Evolutionary conservation across 345 rosid genomes (phyloP), one percentile per base, ranked within the genome.

Genomic region (sweet orange (Citrus sinensis)): DNA sequence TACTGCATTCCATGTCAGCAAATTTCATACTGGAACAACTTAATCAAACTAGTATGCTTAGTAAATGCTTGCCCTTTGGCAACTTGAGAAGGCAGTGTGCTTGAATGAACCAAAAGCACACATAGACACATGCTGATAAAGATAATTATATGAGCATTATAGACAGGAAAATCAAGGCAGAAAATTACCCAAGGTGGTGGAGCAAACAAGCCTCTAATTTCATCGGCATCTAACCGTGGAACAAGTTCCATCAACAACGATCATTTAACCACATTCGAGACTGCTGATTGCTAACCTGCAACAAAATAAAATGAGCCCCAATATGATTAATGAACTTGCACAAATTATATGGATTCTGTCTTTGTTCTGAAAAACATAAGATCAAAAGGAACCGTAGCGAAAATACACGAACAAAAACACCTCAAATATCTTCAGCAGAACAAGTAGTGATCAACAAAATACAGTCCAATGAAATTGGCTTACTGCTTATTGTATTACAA

Each of bases 211-310:
- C 98, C 98, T 85, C 89, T 91, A 72, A 95, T 89, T 85, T 95
- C 98, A 34, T 90, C 85, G 0, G 90, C 96, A 86, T 93, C 88
- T 74, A 95, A 85, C 75, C 91, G 91, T 68, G 98, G 99, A 80
- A 95, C 98, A 83, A 95, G 99, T 79, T 95, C 98, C 96, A 95
- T 92, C 61, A 95, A 83, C 76, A 95, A 49, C 93, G 94, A 87
- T 34, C 99, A 84, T 92, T 95, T 76, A 95, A 59, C 96, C 91
- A 91, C 81, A 98, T 91, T 54, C 97, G 85, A 60, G 98, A 87
- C 63, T 96, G 83, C 51, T 98, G 69, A 80, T 91, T 95, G 81
- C 94, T 93, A 72, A 93, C 98, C 99, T 92, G 81, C 76, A 80
- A 35, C 51, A 60, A 17, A 6, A 51, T 4, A 51, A 51, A 51